Base-by-base conservation (phyloP, 176 grass and related monocot species). In the Triticum urartu region DNA sequence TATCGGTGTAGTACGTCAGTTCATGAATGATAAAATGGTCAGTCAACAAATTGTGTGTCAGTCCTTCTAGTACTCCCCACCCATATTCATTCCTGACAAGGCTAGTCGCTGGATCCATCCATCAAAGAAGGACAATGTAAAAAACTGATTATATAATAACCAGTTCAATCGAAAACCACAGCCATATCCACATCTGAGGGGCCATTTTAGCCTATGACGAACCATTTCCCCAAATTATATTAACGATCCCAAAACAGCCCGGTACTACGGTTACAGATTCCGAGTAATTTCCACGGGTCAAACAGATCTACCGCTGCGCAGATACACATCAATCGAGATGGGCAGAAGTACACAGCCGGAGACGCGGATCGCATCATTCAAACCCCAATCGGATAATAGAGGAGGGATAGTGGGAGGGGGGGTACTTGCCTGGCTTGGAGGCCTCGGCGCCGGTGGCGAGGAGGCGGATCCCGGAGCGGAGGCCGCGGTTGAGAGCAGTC, bases 401-500 rank as follows among this genome's bases (percentile, higher is more conserved):
- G 38, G 80, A 24, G 25, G 24, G 22, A 21, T 11, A 1, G 21
- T 3, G 28, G 59, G 18, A 9, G 4, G 36, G 36, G 77, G 14
- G 11, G 61, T 9, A 11, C 79, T 93, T 83, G 74, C 95, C 92
- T 88, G 92, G 85, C 85, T 83, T 97, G 75, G 92, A 93, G 34
- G 87, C 87, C 78, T 90, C 87, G 32, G 76, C 89, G 68, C 88
- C 87, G 77, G 70, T 61, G 59, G 89, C 73, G 25, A 97, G 47
- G 68, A 97, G 87, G 56, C 90, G 81, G 70, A 93, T 78, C 78
- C 90, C 91, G 61, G 89, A 93, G 48, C 91, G 79, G 50, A 97
- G 18, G 61, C 90, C 91, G 76, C 87, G 75, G 84, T 90, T 94
- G 89, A 76, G 43, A 15, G 91, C 88, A 70, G 83, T 94, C 25